A percentile compares a stretch with the other conserved stretches of the same genome.
Conservation (phyloP, 495 filamentous ascomycete genomes). For the Staphylotrichum longicolle region DNA sequence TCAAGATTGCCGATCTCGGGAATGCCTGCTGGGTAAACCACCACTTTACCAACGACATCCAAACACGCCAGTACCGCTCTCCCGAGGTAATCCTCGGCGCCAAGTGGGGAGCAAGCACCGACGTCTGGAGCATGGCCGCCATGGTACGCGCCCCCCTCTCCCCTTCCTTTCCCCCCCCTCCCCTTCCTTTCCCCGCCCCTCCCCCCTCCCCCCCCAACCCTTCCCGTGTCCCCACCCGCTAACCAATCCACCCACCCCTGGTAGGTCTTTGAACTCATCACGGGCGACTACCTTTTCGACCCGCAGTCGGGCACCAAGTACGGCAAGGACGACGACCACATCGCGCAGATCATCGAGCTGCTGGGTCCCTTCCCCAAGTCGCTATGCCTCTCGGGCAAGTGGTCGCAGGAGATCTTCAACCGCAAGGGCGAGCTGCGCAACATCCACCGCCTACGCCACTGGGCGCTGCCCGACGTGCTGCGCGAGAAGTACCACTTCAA, state of each 20-base stretch:
- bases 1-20: conserved; percentile 98
- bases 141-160: conserved; percentile 64
- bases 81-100: conserved; percentile 95
- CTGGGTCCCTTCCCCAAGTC: conserved; percentile 91
- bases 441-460: conserved; percentile 94
- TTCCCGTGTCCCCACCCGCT: not conserved
- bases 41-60: conserved; percentile 99
- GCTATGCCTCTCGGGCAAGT: conserved; percentile 86
- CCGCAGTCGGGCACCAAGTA: conserved; percentile 99
- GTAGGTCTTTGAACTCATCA: conserved; percentile 97
- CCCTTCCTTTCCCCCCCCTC: not conserved
- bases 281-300: conserved; percentile 98
- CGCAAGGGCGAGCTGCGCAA: conserved; percentile 96
- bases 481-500: conserved; percentile 96
- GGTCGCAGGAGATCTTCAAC: conserved; percentile 99
- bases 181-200: not conserved
- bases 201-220: not conserved
- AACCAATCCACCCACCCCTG: not conserved
- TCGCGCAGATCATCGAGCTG: conserved; percentile 97
- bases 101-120: conserved; percentile 98
- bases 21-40: conserved; percentile 99
- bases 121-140: conserved; percentile 99
- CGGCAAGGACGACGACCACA: conserved; percentile 99
- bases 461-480: conserved; percentile 91
- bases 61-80: conserved; percentile 95